phyloP scores from a whole-genome alignment of 2,329 filamentous ascomycete species.

The Aspergillus pseudonomiae region DNA sequence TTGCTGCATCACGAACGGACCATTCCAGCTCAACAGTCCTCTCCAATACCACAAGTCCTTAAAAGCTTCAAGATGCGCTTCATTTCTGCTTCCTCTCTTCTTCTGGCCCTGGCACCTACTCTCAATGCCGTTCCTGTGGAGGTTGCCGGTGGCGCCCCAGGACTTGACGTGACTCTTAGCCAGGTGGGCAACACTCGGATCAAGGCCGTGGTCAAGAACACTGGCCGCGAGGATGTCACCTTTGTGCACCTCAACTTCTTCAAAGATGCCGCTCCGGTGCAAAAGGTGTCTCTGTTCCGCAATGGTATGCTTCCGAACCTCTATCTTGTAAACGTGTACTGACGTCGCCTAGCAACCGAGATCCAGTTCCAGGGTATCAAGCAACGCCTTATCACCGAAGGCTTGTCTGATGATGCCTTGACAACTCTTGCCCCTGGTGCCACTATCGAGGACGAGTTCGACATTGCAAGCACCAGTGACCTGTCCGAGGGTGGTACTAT shows the following conservation, averaged over 20 bases:
- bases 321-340: constrained; percentile 5
- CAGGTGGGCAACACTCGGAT: constrained; percentile 36
- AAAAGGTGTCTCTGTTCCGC: constrained; percentile 39
- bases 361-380: constrained; percentile 38
- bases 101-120: constrained; percentile 26
- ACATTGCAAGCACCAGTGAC: constrained; percentile 44
- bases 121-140: constrained; percentile 23
- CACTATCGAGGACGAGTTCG: constrained; percentile 35
- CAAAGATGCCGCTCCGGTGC: constrained; percentile 35
- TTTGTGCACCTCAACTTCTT: constrained; percentile 44
- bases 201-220: constrained; percentile 42
- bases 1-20: not conserved
- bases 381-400: constrained; percentile 28
- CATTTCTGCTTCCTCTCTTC: constrained; percentile 20
- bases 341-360: constrained; percentile 27
- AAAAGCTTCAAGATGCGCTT: constrained; percentile 26
- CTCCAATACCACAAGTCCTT: not conserved
- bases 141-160: constrained; percentile 15
- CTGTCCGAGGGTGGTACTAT: constrained; percentile 56
- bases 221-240: constrained; percentile 34
- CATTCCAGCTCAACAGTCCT: not conserved
- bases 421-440: constrained; percentile 34
- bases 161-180: constrained; percentile 36
- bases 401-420: constrained; percentile 33
- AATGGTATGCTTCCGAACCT: constrained; percentile 26